Evolutionary conservation across 164 flowering plant species (phyloP), one percentile per base, ranked within the genome.

Genomic region (Umbellularia californica): DNA sequence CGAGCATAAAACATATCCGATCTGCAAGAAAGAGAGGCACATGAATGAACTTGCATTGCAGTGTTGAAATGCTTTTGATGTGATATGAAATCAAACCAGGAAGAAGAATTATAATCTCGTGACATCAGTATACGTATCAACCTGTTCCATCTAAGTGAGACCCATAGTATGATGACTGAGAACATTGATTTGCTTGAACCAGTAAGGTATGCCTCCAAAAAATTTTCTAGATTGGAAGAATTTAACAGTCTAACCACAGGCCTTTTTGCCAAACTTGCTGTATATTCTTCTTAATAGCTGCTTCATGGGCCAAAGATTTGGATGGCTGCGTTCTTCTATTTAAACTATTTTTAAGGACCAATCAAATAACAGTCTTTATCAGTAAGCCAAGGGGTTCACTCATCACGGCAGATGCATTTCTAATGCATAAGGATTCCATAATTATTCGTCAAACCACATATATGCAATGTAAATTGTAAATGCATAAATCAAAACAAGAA

Each of bases 1-100:
- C 47, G 93, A 72, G 71, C 98, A 94, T 69, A 92, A 68, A 10
- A 84, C 80, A 72, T 78, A 83, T 71, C 98, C 98, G 78, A 85
- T 66, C 96, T 93, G 93, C 87, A 85, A 20, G 58, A 27, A 72
- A 72, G 50, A 63, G 1, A 15, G 23, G 14, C 19, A 11, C 47
- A 11, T 10, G 5, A 60, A 63, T 47, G 30, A 75, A 33, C 47
- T 33, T 24, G 33, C 30, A 73, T 33, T 15, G 17, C 51, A 67
- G 55, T 28, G 17, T 55, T 55, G 60, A 55, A 55, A 20, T 55
- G 60, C 60, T 55, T 58, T 28, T 71, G 22, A 30, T 22, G 22
- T 24, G 22, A 52, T 15, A 24, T 27, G 28, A 22, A 71, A 28
- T 27, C 22, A 55, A 70, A 70, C 60, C 30, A 55, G 19, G 6